Evolutionary conservation across 2,329 filamentous ascomycete species (phyloP).

Genomic region (Cercospora citrullina): DNA sequence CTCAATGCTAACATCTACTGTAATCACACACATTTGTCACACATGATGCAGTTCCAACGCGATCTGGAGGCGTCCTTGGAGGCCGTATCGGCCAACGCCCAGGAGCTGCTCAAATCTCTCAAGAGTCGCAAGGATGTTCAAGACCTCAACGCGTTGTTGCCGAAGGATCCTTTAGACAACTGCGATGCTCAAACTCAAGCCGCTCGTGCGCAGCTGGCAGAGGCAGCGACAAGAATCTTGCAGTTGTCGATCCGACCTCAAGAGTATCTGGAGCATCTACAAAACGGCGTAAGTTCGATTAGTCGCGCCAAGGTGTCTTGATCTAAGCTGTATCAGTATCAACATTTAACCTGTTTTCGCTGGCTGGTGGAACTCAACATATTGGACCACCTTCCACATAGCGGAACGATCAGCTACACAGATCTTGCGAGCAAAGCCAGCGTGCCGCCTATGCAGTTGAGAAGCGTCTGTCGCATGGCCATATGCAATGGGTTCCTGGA

Average conservation of each 20-base stretch:
- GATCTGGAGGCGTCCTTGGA: conserved; percentile 11
- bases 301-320: not conserved
- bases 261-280: conserved; percentile 26
- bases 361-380: conserved; percentile 27
- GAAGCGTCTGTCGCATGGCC: conserved; percentile 29
- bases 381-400: conserved; percentile 20
- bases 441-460: conserved; percentile 24
- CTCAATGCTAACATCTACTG: not conserved
- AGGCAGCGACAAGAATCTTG: conserved; percentile 25
- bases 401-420: conserved; percentile 15
- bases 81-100: conserved; percentile 8
- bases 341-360: conserved; percentile 25
- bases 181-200: not conserved
- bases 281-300: conserved; percentile 19
- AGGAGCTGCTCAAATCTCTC: conserved; percentile 7
- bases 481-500: conserved; percentile 23
- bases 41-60: conserved; percentile 11
- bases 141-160: not conserved
- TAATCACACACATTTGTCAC: not conserved
- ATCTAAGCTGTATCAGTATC: conserved; percentile 20
- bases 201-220: conserved; percentile 18
- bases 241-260: conserved; percentile 24
- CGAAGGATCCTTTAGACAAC: conserved; percentile 9
- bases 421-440: conserved; percentile 15
- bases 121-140: not conserved